Conservation (phyloP, 2,329 filamentous ascomycete genomes). For the Aspergillus hortae region DNA sequence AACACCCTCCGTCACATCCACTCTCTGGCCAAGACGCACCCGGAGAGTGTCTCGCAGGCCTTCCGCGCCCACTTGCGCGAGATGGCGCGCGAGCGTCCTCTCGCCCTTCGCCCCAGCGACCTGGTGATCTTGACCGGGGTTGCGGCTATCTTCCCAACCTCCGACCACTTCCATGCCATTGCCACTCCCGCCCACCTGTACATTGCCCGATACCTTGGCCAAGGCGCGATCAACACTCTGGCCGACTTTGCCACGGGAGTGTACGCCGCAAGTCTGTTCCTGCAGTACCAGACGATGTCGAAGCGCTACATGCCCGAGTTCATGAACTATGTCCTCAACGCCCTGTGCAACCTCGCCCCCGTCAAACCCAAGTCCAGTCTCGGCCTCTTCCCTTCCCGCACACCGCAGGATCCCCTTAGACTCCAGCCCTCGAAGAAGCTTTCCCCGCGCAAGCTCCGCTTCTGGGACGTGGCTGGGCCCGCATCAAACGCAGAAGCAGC, state of each 20-base stretch:
- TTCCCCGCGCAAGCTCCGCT: constrained; percentile 52
- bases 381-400: constrained; percentile 61
- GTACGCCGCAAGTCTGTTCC: constrained; percentile 71
- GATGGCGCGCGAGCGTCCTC: constrained; percentile 49
- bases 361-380: constrained; percentile 44
- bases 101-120: constrained; percentile 64
- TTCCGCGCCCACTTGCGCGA: constrained; percentile 70
- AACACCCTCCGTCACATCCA: constrained; percentile 84
- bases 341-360: constrained; percentile 65
- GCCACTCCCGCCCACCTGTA: constrained; percentile 83
- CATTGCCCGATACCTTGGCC: constrained; percentile 78
- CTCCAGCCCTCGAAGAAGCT: constrained; percentile 37
- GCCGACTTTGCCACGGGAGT: constrained; percentile 69
- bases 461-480: constrained; percentile 51
- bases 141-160: constrained; percentile 83
- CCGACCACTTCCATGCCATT: constrained; percentile 95
- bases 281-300: constrained; percentile 79
- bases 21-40: constrained; percentile 82
- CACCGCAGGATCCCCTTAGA: constrained; percentile 51
- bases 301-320: constrained; percentile 89
- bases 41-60: constrained; percentile 69
- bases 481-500: constrained; percentile 19
- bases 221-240: constrained; percentile 65
- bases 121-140: constrained; percentile 80
- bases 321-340: constrained; percentile 75